Conservation (phyloP, 2,329 filamentous ascomycete genomes). For the Neoarthrinium moseri region DNA sequence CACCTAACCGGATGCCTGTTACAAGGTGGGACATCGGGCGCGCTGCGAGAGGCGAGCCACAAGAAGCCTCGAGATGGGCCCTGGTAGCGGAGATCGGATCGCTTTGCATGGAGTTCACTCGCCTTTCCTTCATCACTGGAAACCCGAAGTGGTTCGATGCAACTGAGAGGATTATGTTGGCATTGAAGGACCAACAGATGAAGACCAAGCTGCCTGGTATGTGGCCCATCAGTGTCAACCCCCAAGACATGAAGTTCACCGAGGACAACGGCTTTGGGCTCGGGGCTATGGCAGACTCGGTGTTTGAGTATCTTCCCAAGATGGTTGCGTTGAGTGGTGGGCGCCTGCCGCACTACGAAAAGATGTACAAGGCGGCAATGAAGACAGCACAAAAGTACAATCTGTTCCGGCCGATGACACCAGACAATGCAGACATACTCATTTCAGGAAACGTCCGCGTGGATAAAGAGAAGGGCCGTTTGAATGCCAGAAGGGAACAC, state of each 20-base stretch:
- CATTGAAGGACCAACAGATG: conserved; percentile 20
- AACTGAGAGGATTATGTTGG: conserved; percentile 25
- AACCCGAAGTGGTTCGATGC: conserved; percentile 31
- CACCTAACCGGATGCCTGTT: conserved; percentile 29
- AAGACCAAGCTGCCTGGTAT: conserved; percentile 47
- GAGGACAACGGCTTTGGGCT: conserved; percentile 30
- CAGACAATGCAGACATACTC: conserved; percentile 56
- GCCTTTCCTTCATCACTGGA: conserved; percentile 27
- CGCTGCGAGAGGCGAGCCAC: conserved; percentile 19
- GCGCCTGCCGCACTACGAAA: conserved; percentile 52
- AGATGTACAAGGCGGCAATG: conserved; percentile 62
- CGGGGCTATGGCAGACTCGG: conserved; percentile 35
- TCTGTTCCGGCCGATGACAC: conserved; percentile 64
- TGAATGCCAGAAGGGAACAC: conserved; percentile 29
- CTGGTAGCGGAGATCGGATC: conserved; percentile 29
- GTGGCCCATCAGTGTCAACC: conserved; percentile 68
- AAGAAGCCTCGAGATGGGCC: conserved; percentile 17
- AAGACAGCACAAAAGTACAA: conserved; percentile 58
- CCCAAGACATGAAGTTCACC: conserved; percentile 44
- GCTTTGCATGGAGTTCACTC: conserved; percentile 28
- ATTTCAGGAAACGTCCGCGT: conserved; percentile 47
- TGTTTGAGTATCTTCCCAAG: conserved; percentile 53
- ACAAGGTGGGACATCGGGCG: conserved; percentile 22
- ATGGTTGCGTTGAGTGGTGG: conserved; percentile 57
- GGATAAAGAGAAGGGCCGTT: conserved; percentile 19